phyloP scores from a whole-genome alignment of 257 asterid species.

The Thymus quinquecostatus region DNA sequence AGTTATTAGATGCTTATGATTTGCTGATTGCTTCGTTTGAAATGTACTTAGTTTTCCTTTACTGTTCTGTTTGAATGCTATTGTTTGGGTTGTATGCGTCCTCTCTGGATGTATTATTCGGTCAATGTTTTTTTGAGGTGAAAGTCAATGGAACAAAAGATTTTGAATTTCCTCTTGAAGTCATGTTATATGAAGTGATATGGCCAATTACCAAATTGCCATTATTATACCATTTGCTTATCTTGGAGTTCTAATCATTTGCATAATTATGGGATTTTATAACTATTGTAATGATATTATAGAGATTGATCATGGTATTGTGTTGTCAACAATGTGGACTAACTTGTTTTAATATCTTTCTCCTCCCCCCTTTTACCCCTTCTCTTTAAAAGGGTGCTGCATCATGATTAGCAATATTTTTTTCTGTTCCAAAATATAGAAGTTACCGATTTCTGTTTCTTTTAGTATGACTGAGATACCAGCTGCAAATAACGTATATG shows the following conservation, averaged over 20 bases:
- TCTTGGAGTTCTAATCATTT: neutral
- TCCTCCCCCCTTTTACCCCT: neutral
- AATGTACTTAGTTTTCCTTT: neutral
- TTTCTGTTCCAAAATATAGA: no score
- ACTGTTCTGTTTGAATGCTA: constrained; percentile 4
- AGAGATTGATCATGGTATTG: neutral
- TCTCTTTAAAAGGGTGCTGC: neutral
- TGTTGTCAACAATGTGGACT: neutral
- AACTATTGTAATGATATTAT: neutral
- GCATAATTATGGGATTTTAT: neutral
- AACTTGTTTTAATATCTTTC: neutral
- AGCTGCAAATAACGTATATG: no score
- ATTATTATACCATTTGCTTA: neutral
- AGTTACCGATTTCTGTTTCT: no score
- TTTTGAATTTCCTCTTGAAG: neutral
- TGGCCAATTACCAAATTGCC: neutral
- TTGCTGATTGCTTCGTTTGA: neutral
- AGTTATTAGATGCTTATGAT: constrained; percentile 9
- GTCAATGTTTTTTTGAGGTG: neutral
- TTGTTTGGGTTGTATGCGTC: neutral
- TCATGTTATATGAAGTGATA: neutral
- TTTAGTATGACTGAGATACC: no score
- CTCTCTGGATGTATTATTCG: neutral
- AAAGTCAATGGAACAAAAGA: neutral
- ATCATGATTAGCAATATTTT: neutral